These are phyloP conservation scores for Penicillium olsonii DNA, from an alignment of 2,329 filamentous ascomycete genomes.

Conservation along the genomic window DNA sequence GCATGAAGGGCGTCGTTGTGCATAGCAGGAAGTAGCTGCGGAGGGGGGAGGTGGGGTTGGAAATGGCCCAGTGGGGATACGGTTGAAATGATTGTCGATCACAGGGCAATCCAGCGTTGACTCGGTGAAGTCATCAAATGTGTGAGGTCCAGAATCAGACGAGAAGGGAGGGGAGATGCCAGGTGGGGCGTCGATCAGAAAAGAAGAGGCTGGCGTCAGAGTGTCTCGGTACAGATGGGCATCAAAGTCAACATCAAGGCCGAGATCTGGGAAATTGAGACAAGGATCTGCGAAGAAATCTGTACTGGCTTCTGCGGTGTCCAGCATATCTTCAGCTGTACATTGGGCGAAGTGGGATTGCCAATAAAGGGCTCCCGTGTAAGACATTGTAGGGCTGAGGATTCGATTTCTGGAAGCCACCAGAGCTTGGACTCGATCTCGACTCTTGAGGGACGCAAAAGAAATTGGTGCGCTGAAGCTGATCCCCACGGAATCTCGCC, in stretches of 20 bases:
- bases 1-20: slow-evolving; percentile 1
- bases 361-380: background rate
- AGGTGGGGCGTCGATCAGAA: background rate
- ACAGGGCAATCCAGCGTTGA: background rate
- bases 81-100: background rate
- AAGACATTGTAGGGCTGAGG: too few species aligned
- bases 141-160: background rate
- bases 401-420: background rate
- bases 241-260: background rate
- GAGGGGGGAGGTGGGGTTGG: background rate
- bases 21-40: background rate
- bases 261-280: background rate
- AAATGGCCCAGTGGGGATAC: too few species aligned
- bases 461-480: too few species aligned
- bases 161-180: background rate
- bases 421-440: background rate
- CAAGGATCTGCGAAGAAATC: background rate
- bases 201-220: background rate
- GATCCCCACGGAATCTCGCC: background rate
- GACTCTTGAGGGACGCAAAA: too few species aligned
- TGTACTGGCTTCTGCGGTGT: background rate
- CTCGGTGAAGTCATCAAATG: background rate
- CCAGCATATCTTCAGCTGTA: background rate
- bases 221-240: background rate
- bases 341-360: background rate